These are phyloP conservation scores for Pythium brachiatum DNA, from an alignment of 352 stramenopile genomes.

Conservation along the genomic window DNA sequence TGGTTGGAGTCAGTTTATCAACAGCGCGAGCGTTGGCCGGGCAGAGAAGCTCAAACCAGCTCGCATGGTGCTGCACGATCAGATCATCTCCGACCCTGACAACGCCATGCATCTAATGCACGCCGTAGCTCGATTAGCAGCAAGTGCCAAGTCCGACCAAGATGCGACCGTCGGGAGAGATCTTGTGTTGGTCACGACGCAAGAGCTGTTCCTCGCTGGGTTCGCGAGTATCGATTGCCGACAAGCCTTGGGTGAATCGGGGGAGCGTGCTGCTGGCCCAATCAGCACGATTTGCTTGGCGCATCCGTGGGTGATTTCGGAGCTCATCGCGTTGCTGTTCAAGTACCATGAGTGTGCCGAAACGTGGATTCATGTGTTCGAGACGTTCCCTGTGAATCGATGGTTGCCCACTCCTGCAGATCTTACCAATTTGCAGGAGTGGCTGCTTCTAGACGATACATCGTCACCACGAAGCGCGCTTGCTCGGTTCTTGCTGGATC, in stretches of 20 bases:
- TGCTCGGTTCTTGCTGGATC: constrained; percentile 74
- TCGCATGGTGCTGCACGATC: constrained; percentile 50
- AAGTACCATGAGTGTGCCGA: constrained; percentile 81
- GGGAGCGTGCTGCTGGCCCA: constrained; percentile 28
- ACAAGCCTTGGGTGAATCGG: constrained; percentile 26
- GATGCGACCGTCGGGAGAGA: constrained; percentile 19
- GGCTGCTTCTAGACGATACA: constrained; percentile 78
- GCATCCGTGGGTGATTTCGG: constrained; percentile 35
- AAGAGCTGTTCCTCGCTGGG: constrained; percentile 29
- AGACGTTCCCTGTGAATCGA: constrained; percentile 84
- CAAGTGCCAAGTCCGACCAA: constrained; percentile 21
- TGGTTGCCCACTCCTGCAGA: constrained; percentile 69
- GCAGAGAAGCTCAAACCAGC: constrained; percentile 31
- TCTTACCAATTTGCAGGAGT: constrained; percentile 73
- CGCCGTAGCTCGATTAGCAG: constrained; percentile 58
- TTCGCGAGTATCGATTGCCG: constrained; percentile 26
- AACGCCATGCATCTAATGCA: constrained; percentile 70
- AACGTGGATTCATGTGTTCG: constrained; percentile 82
- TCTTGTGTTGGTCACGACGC: constrained; percentile 25
- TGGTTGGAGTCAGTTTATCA: constrained; percentile 70
- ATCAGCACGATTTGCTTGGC: constrained; percentile 38
- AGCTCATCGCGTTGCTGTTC: constrained; percentile 38
- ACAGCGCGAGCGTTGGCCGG: constrained; percentile 32
- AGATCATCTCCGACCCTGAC: constrained; percentile 61
- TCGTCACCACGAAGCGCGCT: constrained; percentile 51